Evolutionary conservation across 352 stramenopile species (phyloP), one percentile per base, ranked within the genome.

Genomic region (Phytophthora sp.): DNA sequence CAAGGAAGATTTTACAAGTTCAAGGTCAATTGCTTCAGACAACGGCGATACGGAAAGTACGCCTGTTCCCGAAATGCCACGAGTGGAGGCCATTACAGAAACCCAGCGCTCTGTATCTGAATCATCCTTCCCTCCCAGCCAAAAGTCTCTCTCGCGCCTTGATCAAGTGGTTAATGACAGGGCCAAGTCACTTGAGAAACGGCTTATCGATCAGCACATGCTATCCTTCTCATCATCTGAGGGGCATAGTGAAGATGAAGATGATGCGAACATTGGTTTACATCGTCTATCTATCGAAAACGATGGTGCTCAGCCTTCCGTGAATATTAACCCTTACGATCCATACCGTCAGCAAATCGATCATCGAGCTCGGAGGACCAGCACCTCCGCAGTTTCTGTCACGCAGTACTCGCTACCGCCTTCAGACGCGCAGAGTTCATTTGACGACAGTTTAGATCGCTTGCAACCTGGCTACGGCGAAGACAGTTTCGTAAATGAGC

Each of bases 391-490:
- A 38, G 49, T 50, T 26, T 78, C 72, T 11, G 42, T 81, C 5
- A 41, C 49, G 5, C 84, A 91, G 52, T 91, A 84, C 23, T 91
- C 81, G 26, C 55, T 91, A 48, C 82, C 79, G 23, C 59, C 71
- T 9, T 89, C 82, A 0, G 79, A 90, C 20, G 77, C 77, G 20
- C 75, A 86, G 27, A 91, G 76, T 50, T 92, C 76, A 8, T 77
- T 89, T 34, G 72, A 81, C 39, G 76, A 82, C 15, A 88, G 63
- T 28, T 64, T 85, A n/a, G 54, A 68, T 48, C 62, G 55, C 0
- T 28, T 63, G 1, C 51, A 54, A 9, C 27, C 44, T 57, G 64
- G 17, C 5, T 38, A 65, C 7, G 57, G 58, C 11, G 56, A 80
- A 18, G 75, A 84, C 28, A 77, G 70, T 31, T 78, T 91, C 8